Evolutionary conservation across 2,329 filamentous ascomycete species (phyloP), one percentile per base, ranked within the genome.

Genomic region (Raffaelea arxii): DNA sequence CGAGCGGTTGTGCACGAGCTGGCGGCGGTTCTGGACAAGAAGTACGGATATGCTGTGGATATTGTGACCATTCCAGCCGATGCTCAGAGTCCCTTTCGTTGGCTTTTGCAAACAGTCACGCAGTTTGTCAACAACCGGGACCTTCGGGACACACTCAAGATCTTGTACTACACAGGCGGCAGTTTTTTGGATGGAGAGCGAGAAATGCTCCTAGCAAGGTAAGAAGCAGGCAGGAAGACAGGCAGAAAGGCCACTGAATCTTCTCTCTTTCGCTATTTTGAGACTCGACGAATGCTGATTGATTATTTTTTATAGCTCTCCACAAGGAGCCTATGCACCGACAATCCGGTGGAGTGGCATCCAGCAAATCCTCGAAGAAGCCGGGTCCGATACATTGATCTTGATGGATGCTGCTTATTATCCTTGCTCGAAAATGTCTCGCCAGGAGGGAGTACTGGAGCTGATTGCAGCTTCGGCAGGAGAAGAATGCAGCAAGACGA

Each of bases 351-450:
- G 76, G 76, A 73, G 66, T 49, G 69, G 69, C 19, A 71, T 80
- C 32, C 75, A 79, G 55, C 70, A 72, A 49, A 70, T 71, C 16
- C 62, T 80, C 7, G 76, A 80, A 56, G 72, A 77, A 49, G 72
- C 74, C 2, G 65, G 64, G 25, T 69, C 75, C 3, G 76, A 80
- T 55, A 74, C 71, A 4, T 63, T 80, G 19, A 67, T 80, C 46
- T 62, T 80, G 27, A 75, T 80, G 72, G 76, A 80, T 58, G 69
- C 75, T 6, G 71, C 72, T 0, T 79, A 77, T 55, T 78, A 74
- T 44, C 74, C 74, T 1, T 73, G 72, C 9, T 69, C 71, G 2
- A 71, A 67, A 50, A 70, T 75, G 56, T 62, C 69, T 25, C 70
- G 74, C 6, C 69, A 72, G 44, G 67, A 67, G 42, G 76, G 76